Conservation (phyloP, 1,284 basidiomycete species). For the Spongiforma sp. region DNA sequence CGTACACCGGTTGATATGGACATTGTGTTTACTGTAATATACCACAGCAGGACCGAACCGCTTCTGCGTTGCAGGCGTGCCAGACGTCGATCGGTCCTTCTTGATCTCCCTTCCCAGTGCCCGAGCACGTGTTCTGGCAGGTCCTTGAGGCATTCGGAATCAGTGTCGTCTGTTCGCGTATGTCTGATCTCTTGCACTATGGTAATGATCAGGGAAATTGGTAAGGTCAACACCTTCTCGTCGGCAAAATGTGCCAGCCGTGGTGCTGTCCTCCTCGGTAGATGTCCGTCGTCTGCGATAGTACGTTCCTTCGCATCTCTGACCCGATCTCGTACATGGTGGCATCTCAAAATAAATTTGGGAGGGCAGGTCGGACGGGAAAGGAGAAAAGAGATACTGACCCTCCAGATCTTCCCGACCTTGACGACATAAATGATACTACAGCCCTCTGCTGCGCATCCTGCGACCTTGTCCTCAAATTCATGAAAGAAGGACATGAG, state of each 20-base stretch:
- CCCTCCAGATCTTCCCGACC: too few species aligned
- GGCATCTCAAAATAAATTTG: too few species aligned
- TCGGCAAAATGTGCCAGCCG: constrained; percentile 82
- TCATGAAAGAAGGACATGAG: too few species aligned
- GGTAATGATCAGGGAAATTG: constrained; percentile 87
- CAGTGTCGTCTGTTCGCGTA: constrained; percentile 99
- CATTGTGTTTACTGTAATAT: constrained; percentile 97
- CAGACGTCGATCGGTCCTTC: constrained; percentile 94
- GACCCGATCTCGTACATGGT: constrained; percentile 97
- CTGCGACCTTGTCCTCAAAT: too few species aligned
- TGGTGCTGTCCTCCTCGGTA: constrained; percentile 59
- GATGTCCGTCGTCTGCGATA: constrained; percentile 79
- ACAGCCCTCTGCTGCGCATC: too few species aligned
- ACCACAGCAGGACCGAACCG: constrained; percentile 90
- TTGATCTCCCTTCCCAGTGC: constrained; percentile 98
- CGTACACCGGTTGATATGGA: constrained; percentile 94
- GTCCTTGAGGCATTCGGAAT: constrained; percentile 99
- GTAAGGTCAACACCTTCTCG: constrained; percentile 77
- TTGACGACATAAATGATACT: too few species aligned
- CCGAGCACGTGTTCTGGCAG: constrained; percentile 96
- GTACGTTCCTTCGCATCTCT: constrained; percentile 74
- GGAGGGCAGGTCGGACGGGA: too few species aligned
- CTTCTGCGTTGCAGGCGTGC: constrained; percentile 93
- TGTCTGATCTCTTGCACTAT: constrained; percentile 87
- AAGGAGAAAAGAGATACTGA: too few species aligned